A percentile compares a stretch with the other conserved stretches of the same genome.
phyloP scores from a whole-genome alignment of 345 rosid species.

The thale cress (Arabidopsis thaliana) region TAIR10.1 NC_003076.8:633001-633500 shows the following conservation, averaged over 20 bases:
- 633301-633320: conserved; percentile 9
- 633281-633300: conserved; percentile 74
- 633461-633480: neutral
- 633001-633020: neutral
- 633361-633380: neutral
- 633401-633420: neutral
- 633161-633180: neutral
- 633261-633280: conserved; percentile 97
- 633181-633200: neutral
- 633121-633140: conserved; percentile 50
- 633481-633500: conserved; percentile 75
- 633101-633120: conserved; percentile 85
- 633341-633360: neutral
- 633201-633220: neutral
- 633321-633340: neutral
- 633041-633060: conserved; percentile 33
- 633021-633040: neutral
- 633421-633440: neutral
- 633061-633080: conserved; percentile 55
- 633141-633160: neutral
- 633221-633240: conserved; percentile 60
- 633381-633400: neutral
- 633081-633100: conserved; percentile 64
- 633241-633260: conserved; percentile 65
- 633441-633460: neutral